Conservation (phyloP, 306 rosid species). For the Malus asiatica region DNA sequence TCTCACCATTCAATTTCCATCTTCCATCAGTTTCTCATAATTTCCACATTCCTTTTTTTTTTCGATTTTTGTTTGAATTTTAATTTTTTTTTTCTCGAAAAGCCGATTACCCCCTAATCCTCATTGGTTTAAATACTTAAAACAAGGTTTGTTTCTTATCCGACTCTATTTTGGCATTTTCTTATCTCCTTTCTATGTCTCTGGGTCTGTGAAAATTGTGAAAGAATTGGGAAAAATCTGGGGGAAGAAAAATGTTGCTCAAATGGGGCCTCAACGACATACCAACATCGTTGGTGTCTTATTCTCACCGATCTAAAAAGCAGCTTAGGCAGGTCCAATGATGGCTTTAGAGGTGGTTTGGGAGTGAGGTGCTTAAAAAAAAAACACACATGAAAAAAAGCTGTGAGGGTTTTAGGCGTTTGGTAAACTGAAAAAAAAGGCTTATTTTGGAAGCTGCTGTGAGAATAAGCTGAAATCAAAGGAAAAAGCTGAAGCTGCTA, state of each 20-base stretch:
- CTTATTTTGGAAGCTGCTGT: too few species aligned
- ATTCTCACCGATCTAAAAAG: not conserved
- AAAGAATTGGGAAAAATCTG: constrained; percentile 15
- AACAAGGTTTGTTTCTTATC: not conserved
- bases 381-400: too few species aligned
- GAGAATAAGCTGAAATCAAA: too few species aligned
- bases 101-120: not conserved
- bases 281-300: constrained; percentile 4
- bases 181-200: constrained; percentile 1
- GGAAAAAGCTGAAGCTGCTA: too few species aligned
- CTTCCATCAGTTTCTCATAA: constrained; percentile 12
- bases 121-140: not conserved
- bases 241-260: constrained; percentile 4
- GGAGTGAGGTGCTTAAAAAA: too few species aligned
- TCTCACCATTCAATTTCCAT: not conserved
- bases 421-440: too few species aligned
- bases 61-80: not conserved
- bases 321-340: too few species aligned
- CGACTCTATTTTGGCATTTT: not conserved
- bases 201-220: not conserved
- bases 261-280: constrained; percentile 1
- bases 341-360: too few species aligned
- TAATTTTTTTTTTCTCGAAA: not conserved
- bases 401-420: too few species aligned
- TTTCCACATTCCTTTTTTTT: not conserved